Conservation (phyloP, 495 filamentous ascomycete species). For the Hypoxylon trugodes region DNA sequence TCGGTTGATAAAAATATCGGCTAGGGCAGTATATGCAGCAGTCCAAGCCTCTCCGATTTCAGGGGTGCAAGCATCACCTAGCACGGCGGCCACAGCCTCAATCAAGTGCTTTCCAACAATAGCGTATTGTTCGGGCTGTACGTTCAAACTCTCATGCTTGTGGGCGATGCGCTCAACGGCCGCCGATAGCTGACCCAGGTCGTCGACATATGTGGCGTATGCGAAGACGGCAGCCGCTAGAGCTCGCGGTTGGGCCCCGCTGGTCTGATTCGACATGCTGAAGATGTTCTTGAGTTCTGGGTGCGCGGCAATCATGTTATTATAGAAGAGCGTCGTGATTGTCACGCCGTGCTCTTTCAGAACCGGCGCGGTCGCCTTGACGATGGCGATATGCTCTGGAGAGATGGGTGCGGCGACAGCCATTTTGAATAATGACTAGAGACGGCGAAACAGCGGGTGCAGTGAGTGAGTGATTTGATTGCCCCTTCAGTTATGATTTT, state of each 20-base stretch:
- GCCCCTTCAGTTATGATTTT: neutral
- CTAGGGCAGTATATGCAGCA: slow-evolving; percentile 74
- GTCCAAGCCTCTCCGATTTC: slow-evolving; percentile 75
- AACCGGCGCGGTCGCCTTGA: slow-evolving; percentile 69
- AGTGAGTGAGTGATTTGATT: neutral
- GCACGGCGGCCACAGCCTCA: slow-evolving; percentile 70
- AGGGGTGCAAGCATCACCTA: slow-evolving; percentile 71
- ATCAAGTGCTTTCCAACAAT: slow-evolving; percentile 75
- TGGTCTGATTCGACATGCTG: slow-evolving; percentile 70
- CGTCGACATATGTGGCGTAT: slow-evolving; percentile 76
- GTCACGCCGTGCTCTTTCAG: slow-evolving; percentile 69
- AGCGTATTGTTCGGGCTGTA: slow-evolving; percentile 71
- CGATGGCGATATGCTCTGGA: slow-evolving; percentile 56
- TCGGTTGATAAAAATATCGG: slow-evolving; percentile 71
- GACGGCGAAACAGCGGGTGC: neutral
- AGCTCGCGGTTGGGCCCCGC: slow-evolving; percentile 70
- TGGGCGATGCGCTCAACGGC: slow-evolving; percentile 78
- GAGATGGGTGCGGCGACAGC: slow-evolving; percentile 48
- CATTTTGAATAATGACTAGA: slow-evolving; percentile 12
- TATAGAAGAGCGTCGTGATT: slow-evolving; percentile 75
- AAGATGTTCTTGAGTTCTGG: slow-evolving; percentile 72
- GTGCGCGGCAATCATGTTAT: slow-evolving; percentile 68
- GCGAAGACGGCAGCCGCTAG: slow-evolving; percentile 72
- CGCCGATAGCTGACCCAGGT: slow-evolving; percentile 65
- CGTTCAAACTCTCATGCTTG: slow-evolving; percentile 77